These are phyloP conservation scores for Leccinum pellstonianum DNA, from an alignment of 768 basidiomycete genomes.

Conservation along the genomic window DNA sequence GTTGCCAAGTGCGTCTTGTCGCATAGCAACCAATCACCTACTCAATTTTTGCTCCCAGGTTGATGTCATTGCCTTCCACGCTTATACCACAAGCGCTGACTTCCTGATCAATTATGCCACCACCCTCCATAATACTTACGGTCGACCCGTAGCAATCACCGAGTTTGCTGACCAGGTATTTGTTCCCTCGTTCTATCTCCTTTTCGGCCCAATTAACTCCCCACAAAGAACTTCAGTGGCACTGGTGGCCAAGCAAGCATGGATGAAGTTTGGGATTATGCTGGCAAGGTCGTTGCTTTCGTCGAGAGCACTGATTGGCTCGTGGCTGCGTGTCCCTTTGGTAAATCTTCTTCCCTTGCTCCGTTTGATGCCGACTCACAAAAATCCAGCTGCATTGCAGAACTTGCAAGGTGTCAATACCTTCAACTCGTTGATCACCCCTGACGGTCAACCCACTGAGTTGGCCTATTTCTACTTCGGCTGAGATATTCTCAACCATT, in stretches of 20 bases:
- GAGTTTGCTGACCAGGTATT: constrained; percentile 70
- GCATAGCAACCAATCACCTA: neutral
- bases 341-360: constrained; percentile 37
- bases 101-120: constrained; percentile 53
- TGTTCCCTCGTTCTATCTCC: neutral
- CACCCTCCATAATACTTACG: constrained; percentile 45
- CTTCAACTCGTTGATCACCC: constrained; percentile 49
- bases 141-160: constrained; percentile 49
- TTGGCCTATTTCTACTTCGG: constrained; percentile 53
- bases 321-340: constrained; percentile 52
- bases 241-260: constrained; percentile 35
- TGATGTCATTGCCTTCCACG: constrained; percentile 61
- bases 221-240: constrained; percentile 51
- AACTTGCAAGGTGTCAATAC: constrained; percentile 54
- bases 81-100: constrained; percentile 53
- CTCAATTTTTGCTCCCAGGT: constrained; percentile 39
- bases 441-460: constrained; percentile 43
- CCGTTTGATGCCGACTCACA: constrained; percentile 7
- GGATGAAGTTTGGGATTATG: constrained; percentile 45
- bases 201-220: neutral
- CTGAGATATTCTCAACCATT: neutral
- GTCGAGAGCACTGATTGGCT: constrained; percentile 42
- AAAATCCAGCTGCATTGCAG: constrained; percentile 46
- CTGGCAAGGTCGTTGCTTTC: constrained; percentile 39
- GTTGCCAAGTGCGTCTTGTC: constrained; percentile 48